These are phyloP conservation scores for Apiospora rasikravindrae DNA, from an alignment of 2,329 filamentous ascomycete species.

Conservation along the genomic window DNA sequence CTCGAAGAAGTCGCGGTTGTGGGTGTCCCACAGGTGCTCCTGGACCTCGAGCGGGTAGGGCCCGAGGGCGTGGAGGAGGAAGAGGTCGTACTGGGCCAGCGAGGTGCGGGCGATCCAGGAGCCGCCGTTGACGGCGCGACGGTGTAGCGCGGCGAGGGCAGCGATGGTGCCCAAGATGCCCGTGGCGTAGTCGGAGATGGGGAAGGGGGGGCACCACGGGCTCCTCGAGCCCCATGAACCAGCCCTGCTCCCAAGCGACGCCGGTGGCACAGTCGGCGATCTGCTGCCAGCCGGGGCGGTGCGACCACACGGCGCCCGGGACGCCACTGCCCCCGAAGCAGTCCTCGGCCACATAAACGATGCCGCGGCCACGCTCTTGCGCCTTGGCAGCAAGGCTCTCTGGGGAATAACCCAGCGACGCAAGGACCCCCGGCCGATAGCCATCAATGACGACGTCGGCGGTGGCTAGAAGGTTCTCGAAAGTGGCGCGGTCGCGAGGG, in stretches of 20 bases:
- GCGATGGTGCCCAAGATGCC: constrained; percentile 41
- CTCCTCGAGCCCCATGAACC: constrained; percentile 52
- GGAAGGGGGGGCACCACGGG: constrained; percentile 71
- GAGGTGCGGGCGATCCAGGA: constrained; percentile 43
- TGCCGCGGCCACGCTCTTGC: constrained; percentile 61
- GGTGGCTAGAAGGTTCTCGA: constrained; percentile 64
- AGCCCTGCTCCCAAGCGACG: constrained; percentile 43
- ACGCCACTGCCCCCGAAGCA: constrained; percentile 68
- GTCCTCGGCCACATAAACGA: constrained; percentile 73
- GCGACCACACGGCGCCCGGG: constrained; percentile 59
- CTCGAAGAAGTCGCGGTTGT: constrained; percentile 57
- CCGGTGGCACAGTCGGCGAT: constrained; percentile 45
- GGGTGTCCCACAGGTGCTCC: constrained; percentile 50
- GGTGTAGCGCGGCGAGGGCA: constrained; percentile 41
- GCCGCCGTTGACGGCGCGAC: constrained; percentile 39
- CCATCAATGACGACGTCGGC: constrained; percentile 73
- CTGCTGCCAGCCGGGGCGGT: constrained; percentile 68
- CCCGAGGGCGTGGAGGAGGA: constrained; percentile 44
- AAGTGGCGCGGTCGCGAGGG: constrained; percentile 54
- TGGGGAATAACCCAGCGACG: constrained; percentile 67
- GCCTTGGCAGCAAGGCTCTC: constrained; percentile 58
- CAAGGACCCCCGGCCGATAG: constrained; percentile 70
- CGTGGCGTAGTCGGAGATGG: constrained; percentile 57
- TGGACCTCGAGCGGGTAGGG: constrained; percentile 54
- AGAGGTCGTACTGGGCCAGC: constrained; percentile 43